Conservation (phyloP, 176 grass and related monocot species). For the Oryza glumipatula region DNA sequence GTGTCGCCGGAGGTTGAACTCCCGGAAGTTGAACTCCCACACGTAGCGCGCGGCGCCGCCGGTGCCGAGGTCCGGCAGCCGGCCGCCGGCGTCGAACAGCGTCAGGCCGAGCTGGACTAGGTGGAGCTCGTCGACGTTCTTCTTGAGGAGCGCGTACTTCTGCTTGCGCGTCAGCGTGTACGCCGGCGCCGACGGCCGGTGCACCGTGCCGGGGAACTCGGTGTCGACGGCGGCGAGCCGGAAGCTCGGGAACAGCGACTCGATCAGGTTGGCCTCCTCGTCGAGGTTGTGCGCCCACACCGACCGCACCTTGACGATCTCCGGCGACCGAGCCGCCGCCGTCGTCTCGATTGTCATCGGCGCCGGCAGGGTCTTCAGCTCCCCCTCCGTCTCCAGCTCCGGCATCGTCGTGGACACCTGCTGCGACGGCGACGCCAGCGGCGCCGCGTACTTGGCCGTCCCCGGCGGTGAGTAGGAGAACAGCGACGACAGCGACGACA, state of each 20-base stretch:
- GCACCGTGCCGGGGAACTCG: constrained; percentile 45
- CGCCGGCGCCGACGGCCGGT: constrained; percentile 9
- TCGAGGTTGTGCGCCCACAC: constrained; percentile 41
- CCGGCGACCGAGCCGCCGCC: background rate
- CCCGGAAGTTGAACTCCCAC: constrained; percentile 56
- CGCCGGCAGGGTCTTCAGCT: background rate
- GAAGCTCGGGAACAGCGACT: constrained; percentile 21
- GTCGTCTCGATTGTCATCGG: background rate
- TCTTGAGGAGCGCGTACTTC: constrained; percentile 24
- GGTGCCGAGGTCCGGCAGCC: constrained; percentile 1
- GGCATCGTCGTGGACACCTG: background rate
- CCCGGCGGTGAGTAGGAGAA: background rate
- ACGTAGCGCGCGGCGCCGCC: constrained; percentile 2
- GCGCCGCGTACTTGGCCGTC: background rate
- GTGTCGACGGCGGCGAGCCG: constrained; percentile 41
- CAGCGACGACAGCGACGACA: background rate
- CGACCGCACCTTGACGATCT: constrained; percentile 25
- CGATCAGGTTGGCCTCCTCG: constrained; percentile 18
- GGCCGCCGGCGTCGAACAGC: constrained; percentile 17
- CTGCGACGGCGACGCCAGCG: background rate
- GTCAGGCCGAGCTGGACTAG: constrained; percentile 48
- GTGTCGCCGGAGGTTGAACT: constrained; percentile 33
- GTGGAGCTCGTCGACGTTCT: constrained; percentile 38
- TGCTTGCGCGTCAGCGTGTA: background rate
- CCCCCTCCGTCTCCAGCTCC: background rate